Base-by-base conservation (phyloP, 2,329 filamentous ascomycete species). In the Waltergamsia citrina region DNA sequence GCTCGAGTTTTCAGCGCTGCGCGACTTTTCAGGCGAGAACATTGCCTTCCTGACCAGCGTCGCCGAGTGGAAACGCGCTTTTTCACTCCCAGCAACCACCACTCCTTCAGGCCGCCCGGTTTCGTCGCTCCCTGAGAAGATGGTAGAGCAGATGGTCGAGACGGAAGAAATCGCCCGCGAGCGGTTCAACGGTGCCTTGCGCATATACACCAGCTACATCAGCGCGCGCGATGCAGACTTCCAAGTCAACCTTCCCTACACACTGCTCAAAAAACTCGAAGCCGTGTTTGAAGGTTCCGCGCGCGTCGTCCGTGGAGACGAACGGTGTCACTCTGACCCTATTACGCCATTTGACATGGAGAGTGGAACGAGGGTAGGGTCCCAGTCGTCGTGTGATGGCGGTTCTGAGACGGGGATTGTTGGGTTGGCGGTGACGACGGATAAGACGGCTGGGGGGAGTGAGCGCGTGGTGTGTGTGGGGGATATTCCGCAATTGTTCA, bases 21-120 rank as follows among this genome's bases (percentile, higher is more conserved):
- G 68, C 29, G 77, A 81, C 43, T 80, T 81, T 48, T 79, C 75
- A 0, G 76, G 74, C 6, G 77, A 81, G 52, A 81, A 81, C 48
- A 74, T 81, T 42, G 69, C 77, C 30, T 83, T 83, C 50, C 54
- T 83, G 5, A 71, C 66, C 7, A 59, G 63, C 26, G 67, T 81
- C 7, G 59, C 64, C 3, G 62, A 67, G 37, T 79, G 71, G 69
- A 72, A 69, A 49, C n/a, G n/a, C n/a, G 30, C 30, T 12, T 19
- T 41, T 44, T 6, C 45, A 45, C 10, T 50, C 5, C 19, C 25
- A 5, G 12, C 26, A 12, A 24, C 8, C 29, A 32, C 11, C 19
- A 14, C 26, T 8, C 14, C 14, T 5, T 30, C 29, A 4, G n/a
- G 12, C 3, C 5, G 25, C 3, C 51, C 34, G 43, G 49, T 1